A percentile compares a stretch with the other conserved stretches of the same genome.
Conservation (phyloP, 1,284 basidiomycete genomes). For the Ceratobasidium sp. region DNA sequence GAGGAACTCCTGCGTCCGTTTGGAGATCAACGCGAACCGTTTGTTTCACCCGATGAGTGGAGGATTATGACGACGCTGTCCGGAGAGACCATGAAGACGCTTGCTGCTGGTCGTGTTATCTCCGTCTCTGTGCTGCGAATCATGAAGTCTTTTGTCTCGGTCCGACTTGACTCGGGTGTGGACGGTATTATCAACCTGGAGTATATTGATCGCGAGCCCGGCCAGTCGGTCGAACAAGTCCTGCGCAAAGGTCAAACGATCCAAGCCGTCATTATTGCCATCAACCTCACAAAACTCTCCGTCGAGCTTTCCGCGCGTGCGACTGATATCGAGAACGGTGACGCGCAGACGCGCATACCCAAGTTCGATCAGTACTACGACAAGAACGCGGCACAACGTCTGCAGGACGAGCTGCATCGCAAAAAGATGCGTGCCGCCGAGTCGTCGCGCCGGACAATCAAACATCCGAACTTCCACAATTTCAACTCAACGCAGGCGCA, state of each 20-base stretch:
- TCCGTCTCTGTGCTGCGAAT: slow-evolving; percentile 81
- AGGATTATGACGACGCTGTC: slow-evolving; percentile 96
- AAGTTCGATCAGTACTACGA: slow-evolving; percentile 79
- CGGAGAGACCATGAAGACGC: slow-evolving; percentile 87
- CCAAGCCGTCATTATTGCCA: slow-evolving; percentile 82
- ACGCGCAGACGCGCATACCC: slow-evolving; percentile 73
- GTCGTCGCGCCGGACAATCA: slow-evolving; percentile 87
- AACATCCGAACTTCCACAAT: slow-evolving; percentile 99
- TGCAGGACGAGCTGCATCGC: slow-evolving; percentile 80
- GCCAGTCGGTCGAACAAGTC: slow-evolving; percentile 62
- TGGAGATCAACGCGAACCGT: slow-evolving; percentile 79
- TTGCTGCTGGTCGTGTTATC: slow-evolving; percentile 85
- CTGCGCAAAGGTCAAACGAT: slow-evolving; percentile 84
- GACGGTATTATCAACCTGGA: slow-evolving; percentile 83
- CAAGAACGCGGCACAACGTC: slow-evolving; percentile 72
- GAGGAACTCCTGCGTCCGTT: slow-evolving; percentile 90
- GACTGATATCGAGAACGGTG: slow-evolving; percentile 76
- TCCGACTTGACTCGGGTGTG: slow-evolving; percentile 91
- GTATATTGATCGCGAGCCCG: slow-evolving; percentile 69
- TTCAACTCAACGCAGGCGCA: slow-evolving; percentile 94
- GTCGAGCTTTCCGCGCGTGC: slow-evolving; percentile 84
- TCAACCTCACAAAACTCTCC: slow-evolving; percentile 76
- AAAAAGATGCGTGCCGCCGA: slow-evolving; percentile 87
- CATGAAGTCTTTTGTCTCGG: slow-evolving; percentile 66
- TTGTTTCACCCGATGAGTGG: slow-evolving; percentile 77